These are phyloP conservation scores for Aeminium ludgeri DNA, from an alignment of 495 filamentous ascomycete genomes.

Conservation along the genomic window DNA sequence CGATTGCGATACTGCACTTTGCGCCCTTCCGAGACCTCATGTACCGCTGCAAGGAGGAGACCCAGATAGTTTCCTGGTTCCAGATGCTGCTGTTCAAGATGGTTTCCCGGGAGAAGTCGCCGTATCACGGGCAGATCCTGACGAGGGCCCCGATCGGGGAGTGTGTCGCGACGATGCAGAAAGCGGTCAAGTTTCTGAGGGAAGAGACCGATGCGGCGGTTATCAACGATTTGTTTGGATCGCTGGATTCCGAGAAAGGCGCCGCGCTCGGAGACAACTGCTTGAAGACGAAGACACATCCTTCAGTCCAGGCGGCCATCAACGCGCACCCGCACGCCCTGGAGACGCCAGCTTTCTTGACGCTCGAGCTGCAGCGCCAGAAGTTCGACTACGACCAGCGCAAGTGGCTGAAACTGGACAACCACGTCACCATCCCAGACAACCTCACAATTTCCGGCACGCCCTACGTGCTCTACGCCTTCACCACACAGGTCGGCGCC, in stretches of 20 bases:
- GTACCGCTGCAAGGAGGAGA: conserved; percentile 20
- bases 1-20: conserved; percentile 41
- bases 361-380: conserved; percentile 44
- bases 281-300: conserved; percentile 5
- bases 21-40: conserved; percentile 41
- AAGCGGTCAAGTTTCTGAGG: background rate
- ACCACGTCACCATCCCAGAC: conserved; percentile 40
- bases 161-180: conserved; percentile 4
- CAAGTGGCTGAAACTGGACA: conserved; percentile 42
- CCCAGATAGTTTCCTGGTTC: conserved; percentile 3
- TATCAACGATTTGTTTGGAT: conserved; percentile 3
- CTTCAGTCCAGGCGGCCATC: conserved; percentile 8
- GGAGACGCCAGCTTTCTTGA: conserved; percentile 30
- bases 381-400: conserved; percentile 33
- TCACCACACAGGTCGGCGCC: conserved; percentile 43
- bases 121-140: background rate
- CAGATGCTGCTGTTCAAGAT: conserved; percentile 14
- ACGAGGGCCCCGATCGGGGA: background rate
- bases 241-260: background rate
- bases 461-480: conserved; percentile 42
- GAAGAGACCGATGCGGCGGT: conserved; percentile 1
- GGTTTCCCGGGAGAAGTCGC: conserved; percentile 3
- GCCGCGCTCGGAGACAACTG: conserved; percentile 4
- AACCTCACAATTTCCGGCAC: conserved; percentile 28
- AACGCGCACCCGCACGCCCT: conserved; percentile 3